phyloP scores from a whole-genome alignment of 768 basidiomycete species.

The Boletus subcaerulescens region DNA sequence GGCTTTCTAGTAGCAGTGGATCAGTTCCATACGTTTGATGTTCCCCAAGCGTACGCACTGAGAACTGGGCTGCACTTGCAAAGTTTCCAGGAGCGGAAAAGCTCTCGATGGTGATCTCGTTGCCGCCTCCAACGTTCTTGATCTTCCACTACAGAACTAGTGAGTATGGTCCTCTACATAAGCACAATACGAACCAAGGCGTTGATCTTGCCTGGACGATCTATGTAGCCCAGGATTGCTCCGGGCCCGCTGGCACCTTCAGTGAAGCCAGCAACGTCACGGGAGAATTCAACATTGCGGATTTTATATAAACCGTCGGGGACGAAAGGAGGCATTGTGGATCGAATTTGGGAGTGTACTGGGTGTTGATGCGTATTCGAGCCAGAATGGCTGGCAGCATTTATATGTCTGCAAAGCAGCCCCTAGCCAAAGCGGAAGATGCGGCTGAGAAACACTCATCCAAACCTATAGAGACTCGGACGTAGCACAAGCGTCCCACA shows the following conservation, averaged over 20 bases:
- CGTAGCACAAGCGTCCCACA: too few relatives aligned
- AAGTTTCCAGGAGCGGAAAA: neutral
- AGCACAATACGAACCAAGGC: neutral
- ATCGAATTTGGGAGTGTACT: neutral
- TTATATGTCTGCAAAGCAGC: neutral
- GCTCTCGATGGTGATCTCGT: neutral
- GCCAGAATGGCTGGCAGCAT: neutral
- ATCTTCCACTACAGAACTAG: neutral
- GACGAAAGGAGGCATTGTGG: neutral
- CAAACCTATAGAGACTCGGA: too few relatives aligned
- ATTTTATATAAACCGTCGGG: neutral
- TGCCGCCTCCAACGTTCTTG: neutral
- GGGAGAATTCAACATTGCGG: neutral
- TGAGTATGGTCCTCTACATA: neutral
- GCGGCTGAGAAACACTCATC: too few relatives aligned
- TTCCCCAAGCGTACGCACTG: neutral
- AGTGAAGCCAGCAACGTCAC: neutral
- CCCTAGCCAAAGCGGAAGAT: too few relatives aligned
- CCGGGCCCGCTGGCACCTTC: neutral
- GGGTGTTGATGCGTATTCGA: neutral
- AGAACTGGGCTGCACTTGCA: neutral
- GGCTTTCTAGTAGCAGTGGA: too few relatives aligned
- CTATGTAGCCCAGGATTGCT: neutral
- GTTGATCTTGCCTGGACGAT: too few relatives aligned
- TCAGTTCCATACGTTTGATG: too few relatives aligned